A percentile compares a stretch with the other conserved stretches of the same genome.
Conservation (phyloP, 73 alveolate genomes). For the Halteria grandinella region DNA sequence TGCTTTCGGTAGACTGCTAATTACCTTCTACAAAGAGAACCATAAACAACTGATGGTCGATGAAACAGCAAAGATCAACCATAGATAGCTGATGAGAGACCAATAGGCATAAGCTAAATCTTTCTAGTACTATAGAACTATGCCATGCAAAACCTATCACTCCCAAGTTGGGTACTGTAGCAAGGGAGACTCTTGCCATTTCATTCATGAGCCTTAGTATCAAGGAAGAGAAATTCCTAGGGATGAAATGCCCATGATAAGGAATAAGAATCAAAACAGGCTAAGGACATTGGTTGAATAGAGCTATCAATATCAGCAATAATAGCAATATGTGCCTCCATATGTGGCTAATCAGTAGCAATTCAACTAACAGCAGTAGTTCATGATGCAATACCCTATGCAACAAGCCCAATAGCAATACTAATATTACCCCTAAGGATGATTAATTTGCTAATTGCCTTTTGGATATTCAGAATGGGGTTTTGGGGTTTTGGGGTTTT, state of each 20-base stretch:
- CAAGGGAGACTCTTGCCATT: conserved; percentile 47
- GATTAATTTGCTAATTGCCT: no score
- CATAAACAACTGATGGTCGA: neutral
- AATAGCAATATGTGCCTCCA: no score
- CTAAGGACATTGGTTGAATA: no score
- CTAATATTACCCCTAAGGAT: no score
- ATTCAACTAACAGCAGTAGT: no score
- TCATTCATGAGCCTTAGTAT: conserved; percentile 35
- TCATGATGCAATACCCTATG: no score
- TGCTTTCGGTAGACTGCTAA: conserved; percentile 2
- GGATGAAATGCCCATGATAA: conserved; percentile 21
- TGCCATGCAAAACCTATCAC: conserved; percentile 43
- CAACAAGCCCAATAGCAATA: no score
- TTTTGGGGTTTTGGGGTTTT: no score
- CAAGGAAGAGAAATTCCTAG: conserved; percentile 53
- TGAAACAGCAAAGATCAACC: neutral
- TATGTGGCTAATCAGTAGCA: no score
- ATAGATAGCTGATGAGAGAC: neutral
- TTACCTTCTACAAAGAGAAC: conserved; percentile 8
- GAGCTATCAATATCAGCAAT: no score
- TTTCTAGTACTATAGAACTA: conserved; percentile 14
- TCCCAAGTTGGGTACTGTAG: conserved; percentile 43
- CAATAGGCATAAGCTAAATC: conserved; percentile 4
- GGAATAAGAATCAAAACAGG: neutral
- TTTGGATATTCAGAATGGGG: no score